A percentile compares a stretch with the other conserved stretches of the same genome.
Evolutionary conservation across 1,284 basidiomycete species (phyloP).

Genomic region (Ustilago nuda): DNA sequence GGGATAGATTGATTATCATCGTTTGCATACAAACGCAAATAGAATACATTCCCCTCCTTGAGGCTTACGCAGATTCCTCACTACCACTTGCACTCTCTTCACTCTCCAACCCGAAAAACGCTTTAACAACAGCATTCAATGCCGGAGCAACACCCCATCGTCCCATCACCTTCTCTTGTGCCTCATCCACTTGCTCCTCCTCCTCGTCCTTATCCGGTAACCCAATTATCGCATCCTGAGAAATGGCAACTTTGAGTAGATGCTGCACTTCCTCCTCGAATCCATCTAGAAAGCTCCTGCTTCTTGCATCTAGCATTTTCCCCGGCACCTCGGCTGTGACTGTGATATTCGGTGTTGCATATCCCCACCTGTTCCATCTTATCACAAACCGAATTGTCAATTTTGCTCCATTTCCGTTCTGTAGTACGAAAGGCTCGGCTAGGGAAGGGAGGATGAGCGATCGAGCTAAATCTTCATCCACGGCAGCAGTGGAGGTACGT

Average conservation of each 20-base stretch:
- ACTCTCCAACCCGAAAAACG: conserved; percentile 28
- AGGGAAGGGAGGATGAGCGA: conserved; percentile 17
- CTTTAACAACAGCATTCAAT: conserved; percentile 19
- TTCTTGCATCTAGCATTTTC: not conserved
- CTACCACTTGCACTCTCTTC: conserved; percentile 2
- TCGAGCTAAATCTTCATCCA: conserved; percentile 12
- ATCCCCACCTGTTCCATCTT: conserved; percentile 32
- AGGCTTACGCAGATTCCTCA: not conserved
- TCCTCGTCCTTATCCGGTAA: conserved; percentile 18
- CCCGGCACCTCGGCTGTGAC: conserved; percentile 11
- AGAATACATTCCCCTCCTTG: not conserved
- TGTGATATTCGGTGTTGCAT: conserved; percentile 18
- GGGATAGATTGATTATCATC: too few relatives aligned
- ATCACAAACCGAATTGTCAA: conserved; percentile 23
- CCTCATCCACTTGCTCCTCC: conserved; percentile 5
- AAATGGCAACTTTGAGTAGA: conserved; percentile 14
- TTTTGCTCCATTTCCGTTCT: conserved; percentile 11
- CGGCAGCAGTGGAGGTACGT: not conserved
- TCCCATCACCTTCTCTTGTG: conserved; percentile 9
- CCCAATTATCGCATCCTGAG: conserved; percentile 17
- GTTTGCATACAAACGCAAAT: not conserved
- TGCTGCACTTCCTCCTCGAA: conserved; percentile 27
- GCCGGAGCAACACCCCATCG: conserved; percentile 24
- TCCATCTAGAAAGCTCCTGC: not conserved
- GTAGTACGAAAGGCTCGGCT: conserved; percentile 5